Percentiles rank a stretch among this genome's conserved stretches.
Conservation (phyloP, 495 filamentous ascomycete genomes). For the Annulohypoxylon nitens region DNA sequence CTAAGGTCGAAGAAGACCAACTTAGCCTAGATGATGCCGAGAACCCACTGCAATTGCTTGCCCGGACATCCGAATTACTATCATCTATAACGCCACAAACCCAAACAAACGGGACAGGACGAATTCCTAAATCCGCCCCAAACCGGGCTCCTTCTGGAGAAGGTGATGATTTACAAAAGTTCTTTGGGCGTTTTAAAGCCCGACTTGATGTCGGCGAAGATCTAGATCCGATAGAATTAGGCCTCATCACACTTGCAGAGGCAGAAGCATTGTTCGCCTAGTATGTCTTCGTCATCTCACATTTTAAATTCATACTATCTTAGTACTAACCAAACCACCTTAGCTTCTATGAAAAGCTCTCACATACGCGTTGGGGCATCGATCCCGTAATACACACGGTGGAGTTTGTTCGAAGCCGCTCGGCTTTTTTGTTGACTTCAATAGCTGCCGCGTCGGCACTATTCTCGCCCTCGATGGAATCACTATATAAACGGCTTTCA, state of each 20-base stretch:
- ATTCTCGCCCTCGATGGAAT: conserved; percentile 71
- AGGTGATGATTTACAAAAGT: conserved; percentile 58
- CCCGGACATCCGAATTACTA: conserved; percentile 76
- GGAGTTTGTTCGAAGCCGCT: conserved; percentile 73
- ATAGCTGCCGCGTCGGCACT: conserved; percentile 74
- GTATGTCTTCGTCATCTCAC: conserved; percentile 56
- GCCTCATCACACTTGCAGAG: conserved; percentile 72
- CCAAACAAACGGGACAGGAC: conserved; percentile 24
- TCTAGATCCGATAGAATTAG: conserved; percentile 75
- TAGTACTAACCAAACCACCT: conserved; percentile 18
- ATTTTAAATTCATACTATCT: conserved; percentile 6
- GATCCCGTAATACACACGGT: conserved; percentile 74
- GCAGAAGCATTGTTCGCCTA: conserved; percentile 72
- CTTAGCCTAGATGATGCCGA: conserved; percentile 78
- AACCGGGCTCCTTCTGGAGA: conserved; percentile 42
- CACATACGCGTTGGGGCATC: conserved; percentile 80
- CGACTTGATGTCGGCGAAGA: conserved; percentile 71
- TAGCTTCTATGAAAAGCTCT: conserved; percentile 77
- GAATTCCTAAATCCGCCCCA: conserved; percentile 31
- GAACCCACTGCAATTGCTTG: conserved; percentile 78
- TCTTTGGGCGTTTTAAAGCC: conserved; percentile 72
- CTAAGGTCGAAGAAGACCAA: conserved; percentile 57
- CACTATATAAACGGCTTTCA: conserved; percentile 72
- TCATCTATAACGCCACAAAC: conserved; percentile 61
- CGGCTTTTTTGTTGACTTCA: conserved; percentile 78